Evolutionary conservation across 495 filamentous ascomycete genomes (phyloP).

Genomic region (Aspergillus affinis): DNA sequence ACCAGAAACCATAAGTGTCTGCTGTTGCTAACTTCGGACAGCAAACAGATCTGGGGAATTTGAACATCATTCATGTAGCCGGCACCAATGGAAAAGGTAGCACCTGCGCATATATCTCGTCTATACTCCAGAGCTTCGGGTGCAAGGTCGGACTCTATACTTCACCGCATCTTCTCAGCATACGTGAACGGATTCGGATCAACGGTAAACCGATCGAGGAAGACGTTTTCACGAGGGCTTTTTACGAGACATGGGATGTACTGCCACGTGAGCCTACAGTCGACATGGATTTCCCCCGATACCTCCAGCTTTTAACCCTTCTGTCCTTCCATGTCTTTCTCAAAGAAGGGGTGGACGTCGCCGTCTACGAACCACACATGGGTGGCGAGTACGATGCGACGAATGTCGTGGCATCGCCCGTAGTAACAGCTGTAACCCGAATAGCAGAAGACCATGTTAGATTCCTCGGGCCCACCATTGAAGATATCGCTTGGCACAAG

Average conservation of each 20-base stretch:
- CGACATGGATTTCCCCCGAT: slow-evolving; percentile 7
- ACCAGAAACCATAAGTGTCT: slow-evolving; percentile 1
- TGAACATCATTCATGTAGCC: slow-evolving; percentile 73
- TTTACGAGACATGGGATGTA: slow-evolving; percentile 11
- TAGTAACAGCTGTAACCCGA: slow-evolving; percentile 1
- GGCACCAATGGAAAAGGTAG: slow-evolving; percentile 82
- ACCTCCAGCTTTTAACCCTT: slow-evolving; percentile 65
- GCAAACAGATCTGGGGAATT: slow-evolving; percentile 15
- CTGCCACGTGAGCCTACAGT: slow-evolving; percentile 6
- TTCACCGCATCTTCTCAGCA: slow-evolving; percentile 61
- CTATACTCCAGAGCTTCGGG: slow-evolving; percentile 41
- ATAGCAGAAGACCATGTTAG: slow-evolving; percentile 1
- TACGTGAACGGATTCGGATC: slow-evolving; percentile 6
- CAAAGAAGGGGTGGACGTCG: slow-evolving; percentile 60
- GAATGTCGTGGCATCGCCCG: slow-evolving; percentile 1
- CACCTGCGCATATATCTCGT: slow-evolving; percentile 34
- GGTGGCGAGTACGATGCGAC: slow-evolving; percentile 47
- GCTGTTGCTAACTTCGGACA: slow-evolving; percentile 1
- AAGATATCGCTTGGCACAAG: slow-evolving; percentile 6
- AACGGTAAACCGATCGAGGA: slow-evolving; percentile 2
- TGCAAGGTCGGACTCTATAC: slow-evolving; percentile 72
- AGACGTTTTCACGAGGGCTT: slow-evolving; percentile 7
- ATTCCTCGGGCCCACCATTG: slow-evolving; percentile 3
- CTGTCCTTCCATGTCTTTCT: slow-evolving; percentile 72
- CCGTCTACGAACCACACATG: slow-evolving; percentile 71